Conservation (phyloP, 1,284 basidiomycete genomes). For the Afroboletus lepidellus region DNA sequence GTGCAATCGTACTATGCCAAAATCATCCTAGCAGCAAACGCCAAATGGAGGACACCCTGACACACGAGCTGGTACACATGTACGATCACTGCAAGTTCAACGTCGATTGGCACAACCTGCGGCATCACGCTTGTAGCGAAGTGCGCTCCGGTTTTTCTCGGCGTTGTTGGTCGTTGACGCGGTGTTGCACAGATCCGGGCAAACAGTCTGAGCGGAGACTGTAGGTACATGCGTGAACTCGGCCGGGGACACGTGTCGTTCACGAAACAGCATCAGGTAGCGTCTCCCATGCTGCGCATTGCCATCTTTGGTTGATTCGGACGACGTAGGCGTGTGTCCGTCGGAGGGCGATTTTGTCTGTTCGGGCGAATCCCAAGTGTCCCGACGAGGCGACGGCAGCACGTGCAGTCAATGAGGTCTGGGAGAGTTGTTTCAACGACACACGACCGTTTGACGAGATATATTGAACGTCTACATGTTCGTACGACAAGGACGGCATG, state of each 20-base stretch:
- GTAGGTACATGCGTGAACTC: conserved; percentile 80
- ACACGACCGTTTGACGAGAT: conserved; percentile 98
- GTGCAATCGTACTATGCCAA: conserved; percentile 80
- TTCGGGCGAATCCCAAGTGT: conserved; percentile 81
- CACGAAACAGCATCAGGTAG: conserved; percentile 91
- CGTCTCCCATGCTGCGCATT: conserved; percentile 9
- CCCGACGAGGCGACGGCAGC: conserved; percentile 76
- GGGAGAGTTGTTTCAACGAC: conserved; percentile 94
- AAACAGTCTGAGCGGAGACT: conserved; percentile 91
- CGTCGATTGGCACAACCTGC: conserved; percentile 86
- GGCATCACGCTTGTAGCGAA: conserved; percentile 96
- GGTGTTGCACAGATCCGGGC: conserved; percentile 76
- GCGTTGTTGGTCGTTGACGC: not conserved
- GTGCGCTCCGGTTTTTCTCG: conserved; percentile 45
- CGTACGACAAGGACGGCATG: not conserved
- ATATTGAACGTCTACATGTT: conserved; percentile 13
- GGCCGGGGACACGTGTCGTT: conserved; percentile 75
- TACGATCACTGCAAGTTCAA: conserved; percentile 95
- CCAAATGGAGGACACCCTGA: conserved; percentile 91
- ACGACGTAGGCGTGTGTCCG: conserved; percentile 78
- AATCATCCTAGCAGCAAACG: conserved; percentile 78
- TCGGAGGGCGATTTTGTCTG: conserved; percentile 81
- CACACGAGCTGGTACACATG: conserved; percentile 95
- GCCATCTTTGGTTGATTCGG: conserved; percentile 10
- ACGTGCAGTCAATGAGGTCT: conserved; percentile 92